Evolutionary conservation across 495 filamentous ascomycete genomes (phyloP), one percentile per base, ranked within the genome.

Genomic region (Geoglossum glabrum): DNA sequence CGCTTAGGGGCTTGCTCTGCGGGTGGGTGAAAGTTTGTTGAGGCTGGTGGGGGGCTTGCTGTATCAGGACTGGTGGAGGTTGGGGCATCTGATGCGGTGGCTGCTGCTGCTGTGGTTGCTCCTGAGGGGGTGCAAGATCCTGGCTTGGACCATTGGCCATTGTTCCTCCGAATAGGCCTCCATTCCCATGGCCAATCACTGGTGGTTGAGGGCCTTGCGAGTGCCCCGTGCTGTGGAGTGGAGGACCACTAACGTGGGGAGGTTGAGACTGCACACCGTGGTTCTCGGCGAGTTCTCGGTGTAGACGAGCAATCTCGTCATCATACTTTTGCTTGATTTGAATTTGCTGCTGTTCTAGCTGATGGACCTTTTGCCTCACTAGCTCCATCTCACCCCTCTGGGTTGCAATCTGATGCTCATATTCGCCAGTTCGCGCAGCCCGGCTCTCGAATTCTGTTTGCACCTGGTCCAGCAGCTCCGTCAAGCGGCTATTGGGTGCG

Each of bases 291-390:
- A 98, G 80, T 68, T 98, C 92, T 58, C 86, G 85, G 64, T 82
- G 85, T 66, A 98, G 76, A 61, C 85, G 78, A 61, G 75, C 71
- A 59, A 98, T 83, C 62, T 98, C 90, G 34, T 92, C 86, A 62
- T 98, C 92, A 67, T 97, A 97, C 92, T 95, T 94, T 68, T 79
- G 73, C 73, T 96, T 97, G 67, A 96, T 83, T 21, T 76, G 75
- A 38, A 85, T 72, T 66, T 98, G 92, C 23, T 81, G 76, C 64
- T 92, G 86, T 70, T 98, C 90, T 62, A 98, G 77, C 60, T 85
- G 77, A 65, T 84, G 95, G 55, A 98, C 85, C 67, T 90, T 93
- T 66, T 88, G 81, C 56, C 89, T 79, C 50, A 98, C 86, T 66
- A 93, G 75, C 62, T 94, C 85, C 78, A 97, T 89, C 68, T 98